Evolutionary conservation across 2,329 filamentous ascomycete species (phyloP).

Genomic region (Paecilomyces sp.): DNA sequence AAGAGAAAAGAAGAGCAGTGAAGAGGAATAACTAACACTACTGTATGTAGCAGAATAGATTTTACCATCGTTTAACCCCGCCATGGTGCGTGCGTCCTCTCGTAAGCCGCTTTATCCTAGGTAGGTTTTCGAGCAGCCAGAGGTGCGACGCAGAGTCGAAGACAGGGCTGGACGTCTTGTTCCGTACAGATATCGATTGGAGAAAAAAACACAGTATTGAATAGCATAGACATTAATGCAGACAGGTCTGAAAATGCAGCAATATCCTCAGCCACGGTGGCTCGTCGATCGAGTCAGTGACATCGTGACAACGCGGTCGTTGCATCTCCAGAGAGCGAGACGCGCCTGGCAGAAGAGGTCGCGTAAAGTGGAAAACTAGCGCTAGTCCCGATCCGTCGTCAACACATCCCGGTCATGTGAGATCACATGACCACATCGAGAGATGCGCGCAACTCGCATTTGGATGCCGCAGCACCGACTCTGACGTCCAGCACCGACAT

Average conservation of each 20-base stretch:
- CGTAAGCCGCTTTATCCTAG: slow-evolving; percentile 13
- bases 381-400: slow-evolving; percentile 15
- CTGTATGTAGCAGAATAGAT: slow-evolving; percentile 62
- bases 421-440: slow-evolving; percentile 13
- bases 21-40: slow-evolving; percentile 39
- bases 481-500: background rate
- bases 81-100: slow-evolving; percentile 21
- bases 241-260: slow-evolving; percentile 5
- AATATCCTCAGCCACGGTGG: slow-evolving; percentile 21
- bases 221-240: slow-evolving; percentile 3
- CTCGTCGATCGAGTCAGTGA: slow-evolving; percentile 19
- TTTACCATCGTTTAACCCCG: slow-evolving; percentile 31
- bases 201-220: slow-evolving; percentile 6
- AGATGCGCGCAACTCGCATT: slow-evolving; percentile 1
- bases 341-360: slow-evolving; percentile 20
- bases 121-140: slow-evolving; percentile 14
- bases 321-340: slow-evolving; percentile 16
- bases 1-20: slow-evolving; percentile 2
- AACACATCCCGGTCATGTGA: slow-evolving; percentile 11
- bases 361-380: slow-evolving; percentile 32
- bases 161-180: background rate
- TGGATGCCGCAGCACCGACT: background rate
- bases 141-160: slow-evolving; percentile 8
- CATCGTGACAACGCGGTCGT: slow-evolving; percentile 19
- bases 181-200: background rate